Conservation (phyloP, 2,329 filamentous ascomycete species). For the Hansfordia pulvinata region DNA sequence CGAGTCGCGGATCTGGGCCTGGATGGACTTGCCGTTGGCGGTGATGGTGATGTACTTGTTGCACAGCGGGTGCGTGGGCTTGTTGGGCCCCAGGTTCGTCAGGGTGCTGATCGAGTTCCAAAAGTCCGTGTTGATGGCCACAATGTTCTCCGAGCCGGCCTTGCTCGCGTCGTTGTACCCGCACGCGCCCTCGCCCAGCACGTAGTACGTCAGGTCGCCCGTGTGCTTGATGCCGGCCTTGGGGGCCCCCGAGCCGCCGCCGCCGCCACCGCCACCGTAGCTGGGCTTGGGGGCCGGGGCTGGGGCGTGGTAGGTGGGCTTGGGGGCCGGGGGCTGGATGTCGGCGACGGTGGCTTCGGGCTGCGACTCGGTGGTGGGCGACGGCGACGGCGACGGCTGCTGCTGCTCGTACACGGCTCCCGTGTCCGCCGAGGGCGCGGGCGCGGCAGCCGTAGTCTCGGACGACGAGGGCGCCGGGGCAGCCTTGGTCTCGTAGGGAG, state of each 20-base stretch:
- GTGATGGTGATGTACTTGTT: slow-evolving; percentile 53
- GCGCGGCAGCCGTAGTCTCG: too few relatives aligned
- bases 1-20: slow-evolving; percentile 56
- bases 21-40: slow-evolving; percentile 41
- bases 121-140: slow-evolving; percentile 52
- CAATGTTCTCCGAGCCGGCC: slow-evolving; percentile 42
- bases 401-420: too few relatives aligned
- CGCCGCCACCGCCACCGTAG: slow-evolving; percentile 10
- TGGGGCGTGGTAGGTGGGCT: slow-evolving; percentile 5
- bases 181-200: slow-evolving; percentile 54
- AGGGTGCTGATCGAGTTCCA: slow-evolving; percentile 37
- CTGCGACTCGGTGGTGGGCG: too few relatives aligned
- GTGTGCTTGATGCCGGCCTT: slow-evolving; percentile 20
- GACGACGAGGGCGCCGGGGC: too few relatives aligned
- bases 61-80: slow-evolving; percentile 49
- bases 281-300: slow-evolving; percentile 5
- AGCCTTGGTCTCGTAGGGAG: too few relatives aligned
- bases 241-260: slow-evolving; percentile 17
- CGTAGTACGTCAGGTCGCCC: slow-evolving; percentile 66
- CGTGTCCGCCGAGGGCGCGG: too few relatives aligned
- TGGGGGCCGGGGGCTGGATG: slow-evolving; percentile 5
- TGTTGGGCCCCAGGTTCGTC: slow-evolving; percentile 36
- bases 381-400: too few relatives aligned
- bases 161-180: slow-evolving; percentile 45
- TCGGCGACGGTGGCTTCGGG: slow-evolving; percentile 8